phyloP scores from a whole-genome alignment of 2,329 filamentous ascomycete genomes.

The Sphaerulina vaccinii region DNA sequence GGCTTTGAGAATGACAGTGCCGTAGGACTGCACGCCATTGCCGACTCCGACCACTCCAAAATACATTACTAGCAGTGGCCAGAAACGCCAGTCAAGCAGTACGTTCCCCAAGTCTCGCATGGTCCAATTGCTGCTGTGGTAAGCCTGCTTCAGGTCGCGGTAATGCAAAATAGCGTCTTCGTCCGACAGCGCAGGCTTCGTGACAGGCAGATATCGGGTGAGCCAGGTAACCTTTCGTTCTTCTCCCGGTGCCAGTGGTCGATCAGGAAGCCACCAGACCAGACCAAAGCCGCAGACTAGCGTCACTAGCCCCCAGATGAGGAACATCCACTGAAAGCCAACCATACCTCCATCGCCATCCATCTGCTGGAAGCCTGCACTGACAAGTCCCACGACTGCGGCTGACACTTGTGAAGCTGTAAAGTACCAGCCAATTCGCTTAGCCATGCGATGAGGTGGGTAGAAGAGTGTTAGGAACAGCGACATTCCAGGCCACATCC shows the following conservation, averaged over 20 bases:
- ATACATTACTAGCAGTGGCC: constrained; percentile 86
- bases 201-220: constrained; percentile 65
- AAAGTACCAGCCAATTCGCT: constrained; percentile 86
- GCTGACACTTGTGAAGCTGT: constrained; percentile 86
- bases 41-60: constrained; percentile 92
- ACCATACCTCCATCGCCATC: constrained; percentile 73
- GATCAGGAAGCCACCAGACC: constrained; percentile 88
- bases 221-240: constrained; percentile 51
- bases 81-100: constrained; percentile 81
- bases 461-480: constrained; percentile 93
- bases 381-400: constrained; percentile 83
- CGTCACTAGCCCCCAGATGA: constrained; percentile 77
- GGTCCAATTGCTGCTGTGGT: constrained; percentile 72
- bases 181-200: constrained; percentile 69
- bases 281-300: constrained; percentile 69
- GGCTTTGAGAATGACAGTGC: constrained; percentile 77
- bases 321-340: constrained; percentile 90
- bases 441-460: constrained; percentile 79
- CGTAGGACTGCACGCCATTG: constrained; percentile 85
- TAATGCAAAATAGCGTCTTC: constrained; percentile 82
- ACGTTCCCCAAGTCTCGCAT: constrained; percentile 68
- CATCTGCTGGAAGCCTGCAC: constrained; percentile 89
- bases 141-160: constrained; percentile 75
- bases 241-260: constrained; percentile 72
- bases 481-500: constrained; percentile 94